phyloP scores from a whole-genome alignment of 345 rosid genomes.

The Eucalyptus pauciflora region DNA sequence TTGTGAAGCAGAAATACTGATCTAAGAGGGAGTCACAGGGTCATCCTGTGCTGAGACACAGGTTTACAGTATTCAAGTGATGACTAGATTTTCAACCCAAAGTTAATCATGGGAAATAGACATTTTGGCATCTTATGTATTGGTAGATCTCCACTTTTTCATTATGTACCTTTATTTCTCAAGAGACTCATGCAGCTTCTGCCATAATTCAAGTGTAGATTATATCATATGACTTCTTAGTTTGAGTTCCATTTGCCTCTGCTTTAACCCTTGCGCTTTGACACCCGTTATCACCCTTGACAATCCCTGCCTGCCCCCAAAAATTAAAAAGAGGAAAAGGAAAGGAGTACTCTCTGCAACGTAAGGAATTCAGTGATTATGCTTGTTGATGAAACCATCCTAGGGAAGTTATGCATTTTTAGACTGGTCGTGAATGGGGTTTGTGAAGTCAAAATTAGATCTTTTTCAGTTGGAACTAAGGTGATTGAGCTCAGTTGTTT shows the following conservation, averaged over 20 bases:
- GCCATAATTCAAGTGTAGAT: background rate
- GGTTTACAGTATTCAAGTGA: too few relatives aligned
- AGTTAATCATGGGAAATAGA: background rate
- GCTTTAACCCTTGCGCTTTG: background rate
- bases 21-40: too few relatives aligned
- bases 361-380: background rate
- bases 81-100: background rate
- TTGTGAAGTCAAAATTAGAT: background rate
- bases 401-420: background rate
- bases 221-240: background rate
- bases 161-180: fast-evolving
- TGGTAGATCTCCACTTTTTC: background rate
- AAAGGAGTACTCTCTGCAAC: background rate
- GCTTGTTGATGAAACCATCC: background rate
- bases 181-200: background rate
- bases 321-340: too few relatives aligned
- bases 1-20: too few relatives aligned
- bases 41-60: too few relatives aligned
- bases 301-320: too few relatives aligned
- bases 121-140: background rate
- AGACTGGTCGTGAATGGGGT: background rate
- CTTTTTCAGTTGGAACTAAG: background rate
- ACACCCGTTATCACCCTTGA: background rate
- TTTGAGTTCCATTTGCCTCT: background rate
- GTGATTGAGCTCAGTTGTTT: background rate